phyloP scores from a whole-genome alignment of 805 yeast species.

The Spathaspora sp. region DNA sequence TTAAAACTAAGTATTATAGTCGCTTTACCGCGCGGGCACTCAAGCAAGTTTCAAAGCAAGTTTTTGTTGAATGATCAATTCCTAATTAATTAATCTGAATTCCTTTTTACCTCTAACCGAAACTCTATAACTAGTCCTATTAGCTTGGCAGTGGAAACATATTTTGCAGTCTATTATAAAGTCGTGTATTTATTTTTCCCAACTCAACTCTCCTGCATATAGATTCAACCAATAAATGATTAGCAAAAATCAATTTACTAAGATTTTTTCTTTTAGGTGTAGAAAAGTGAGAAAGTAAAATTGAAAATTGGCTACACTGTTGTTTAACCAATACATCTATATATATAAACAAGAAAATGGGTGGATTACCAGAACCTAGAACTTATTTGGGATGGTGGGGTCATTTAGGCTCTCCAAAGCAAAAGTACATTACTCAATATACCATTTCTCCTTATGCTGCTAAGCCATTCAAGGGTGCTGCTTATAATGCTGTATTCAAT shows the following conservation, averaged over 20 bases:
- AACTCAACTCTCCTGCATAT: constrained; percentile 7
- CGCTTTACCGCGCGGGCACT: too few species aligned
- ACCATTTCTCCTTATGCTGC: constrained; percentile 93
- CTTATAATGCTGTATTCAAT: constrained; percentile 86
- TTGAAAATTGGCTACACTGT: neutral
- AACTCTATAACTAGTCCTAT: too few species aligned
- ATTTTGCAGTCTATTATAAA: neutral
- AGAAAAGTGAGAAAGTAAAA: neutral
- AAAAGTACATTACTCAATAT: constrained; percentile 82
- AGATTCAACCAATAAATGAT: constrained; percentile 6
- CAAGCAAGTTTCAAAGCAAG: too few species aligned
- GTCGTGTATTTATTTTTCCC: too few species aligned
- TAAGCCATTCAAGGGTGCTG: constrained; percentile 83
- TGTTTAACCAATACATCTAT: neutral
- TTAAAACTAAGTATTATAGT: too few species aligned
- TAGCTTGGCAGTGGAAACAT: neutral
- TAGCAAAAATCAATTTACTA: neutral
- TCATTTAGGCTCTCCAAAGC: constrained; percentile 78
- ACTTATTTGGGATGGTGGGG: constrained; percentile 99
- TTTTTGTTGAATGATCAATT: too few species aligned
- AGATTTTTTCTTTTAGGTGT: neutral
- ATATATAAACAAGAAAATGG: constrained; percentile 16
- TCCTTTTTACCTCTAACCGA: too few species aligned
- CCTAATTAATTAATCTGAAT: too few species aligned
- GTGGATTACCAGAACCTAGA: constrained; percentile 46